Conservation (phyloP, 306 rosid species). For the Cucumis cinereus region DNA sequence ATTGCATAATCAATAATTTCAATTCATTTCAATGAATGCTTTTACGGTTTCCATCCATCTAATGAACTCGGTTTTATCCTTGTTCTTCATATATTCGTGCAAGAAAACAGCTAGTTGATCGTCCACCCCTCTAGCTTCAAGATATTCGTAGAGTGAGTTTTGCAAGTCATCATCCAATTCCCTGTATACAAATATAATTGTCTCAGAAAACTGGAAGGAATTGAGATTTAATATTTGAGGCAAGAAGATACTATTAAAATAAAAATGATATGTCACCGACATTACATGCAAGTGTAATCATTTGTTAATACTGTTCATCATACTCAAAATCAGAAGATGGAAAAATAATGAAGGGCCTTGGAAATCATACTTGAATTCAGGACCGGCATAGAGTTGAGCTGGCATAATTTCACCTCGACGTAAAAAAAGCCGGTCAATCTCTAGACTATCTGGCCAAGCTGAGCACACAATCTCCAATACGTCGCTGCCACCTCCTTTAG, state of each 20-base stretch:
- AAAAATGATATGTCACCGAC: background rate
- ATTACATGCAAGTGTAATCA: background rate
- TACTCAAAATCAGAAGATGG: background rate
- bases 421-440: constrained; percentile 34
- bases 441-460: constrained; percentile 69
- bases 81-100: constrained; percentile 61
- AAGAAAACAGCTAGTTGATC: constrained; percentile 59
- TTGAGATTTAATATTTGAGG: background rate
- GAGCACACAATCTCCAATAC: constrained; percentile 66
- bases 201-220: background rate
- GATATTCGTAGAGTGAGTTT: constrained; percentile 55
- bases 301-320: background rate
- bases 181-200: constrained; percentile 31
- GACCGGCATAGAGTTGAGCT: constrained; percentile 60
- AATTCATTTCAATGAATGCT: constrained; percentile 53
- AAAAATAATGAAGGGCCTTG: background rate
- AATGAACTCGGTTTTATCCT: constrained; percentile 59
- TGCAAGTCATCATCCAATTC: constrained; percentile 81
- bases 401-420: constrained; percentile 17
- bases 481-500: constrained; percentile 33
- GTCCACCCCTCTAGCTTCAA: constrained; percentile 62
- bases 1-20: constrained; percentile 12
- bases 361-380: constrained; percentile 56
- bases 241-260: background rate
- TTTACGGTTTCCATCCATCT: constrained; percentile 70